Conservation (phyloP, 2,329 filamentous ascomycete species). For the Penicillium concentricum region DNA sequence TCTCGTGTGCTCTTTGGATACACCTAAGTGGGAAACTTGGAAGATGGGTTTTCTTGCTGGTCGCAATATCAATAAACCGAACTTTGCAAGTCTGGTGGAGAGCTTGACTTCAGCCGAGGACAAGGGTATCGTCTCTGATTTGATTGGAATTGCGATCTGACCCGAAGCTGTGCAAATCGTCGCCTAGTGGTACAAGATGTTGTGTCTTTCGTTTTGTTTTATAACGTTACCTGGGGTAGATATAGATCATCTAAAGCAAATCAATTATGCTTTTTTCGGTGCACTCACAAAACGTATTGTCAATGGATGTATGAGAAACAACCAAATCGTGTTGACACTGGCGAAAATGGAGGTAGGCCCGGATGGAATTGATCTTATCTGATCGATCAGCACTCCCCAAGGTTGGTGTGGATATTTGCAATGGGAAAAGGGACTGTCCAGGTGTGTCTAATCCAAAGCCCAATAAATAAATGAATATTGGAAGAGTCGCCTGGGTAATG, state of each 20-base stretch:
- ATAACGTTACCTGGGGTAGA: not conserved
- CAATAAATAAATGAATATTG: no score
- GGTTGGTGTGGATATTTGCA: no score
- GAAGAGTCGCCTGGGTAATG: no score
- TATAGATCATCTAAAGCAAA: no score
- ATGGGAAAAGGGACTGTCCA: no score
- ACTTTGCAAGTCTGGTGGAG: not conserved
- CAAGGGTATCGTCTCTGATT: not conserved
- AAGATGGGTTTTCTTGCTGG: not conserved
- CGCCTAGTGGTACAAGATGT: not conserved
- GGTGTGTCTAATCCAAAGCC: no score
- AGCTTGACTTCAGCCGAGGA: slow-evolving; percentile 1
- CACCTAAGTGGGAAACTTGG: slow-evolving; percentile 5
- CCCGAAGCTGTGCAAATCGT: not conserved
- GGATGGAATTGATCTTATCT: not conserved
- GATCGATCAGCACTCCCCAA: not conserved
- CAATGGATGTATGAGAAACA: no score
- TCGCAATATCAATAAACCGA: not conserved
- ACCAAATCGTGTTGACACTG: no score
- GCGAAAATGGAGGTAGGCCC: no score
- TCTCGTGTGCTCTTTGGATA: slow-evolving; percentile 2
- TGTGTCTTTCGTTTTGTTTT: not conserved
- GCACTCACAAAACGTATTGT: not conserved
- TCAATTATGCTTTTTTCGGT: not conserved
- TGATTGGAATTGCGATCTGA: slow-evolving; percentile 1